Base-by-base conservation (phyloP, 2,329 filamentous ascomycete species). In the Apiospora kogelbergensis region DNA sequence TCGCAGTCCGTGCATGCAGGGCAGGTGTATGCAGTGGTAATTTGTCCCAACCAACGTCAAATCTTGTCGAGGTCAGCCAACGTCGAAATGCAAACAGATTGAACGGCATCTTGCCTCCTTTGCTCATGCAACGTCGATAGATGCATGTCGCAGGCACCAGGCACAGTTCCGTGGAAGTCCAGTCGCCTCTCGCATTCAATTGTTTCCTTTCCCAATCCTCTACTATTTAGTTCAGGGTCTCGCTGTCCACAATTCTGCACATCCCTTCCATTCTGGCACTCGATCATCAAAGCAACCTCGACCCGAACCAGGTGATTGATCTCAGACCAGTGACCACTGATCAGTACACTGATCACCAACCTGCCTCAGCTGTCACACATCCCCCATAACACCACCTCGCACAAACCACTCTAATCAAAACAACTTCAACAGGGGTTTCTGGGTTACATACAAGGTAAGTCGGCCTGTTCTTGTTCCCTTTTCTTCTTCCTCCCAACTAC, bases 331-430 rank as follows among this genome's bases (percentile, higher is more conserved):
- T 33, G 26, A 57, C 48, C 53, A 60, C 53, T 37, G 53, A 37
- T 37, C 53, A 60, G 7, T 30, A 37, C 53, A 60, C 53, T 37
- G 53, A 37, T 37, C 53, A 60, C 17, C 53, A 37, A 60, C 7
- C 53, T n/a, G 53, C 17, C 53, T 37, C 30, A 37, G 30, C 53
- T 60, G 53, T 37, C 53, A 60, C 53, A 60, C 53, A 60, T 26
- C 30, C 48, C 48, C 53, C 53, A 60, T 60, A 60, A 37, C 30
- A 33, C 37, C 30, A 2, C 30, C 53, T 33, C 26, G 53, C 53
- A 60, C 53, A 60, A 60, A 11, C 53, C 53, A 60, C 53, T 60
- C 53, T 60, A 60, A 60, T 60, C 30, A 60, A 60, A 60, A 60
- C 53, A 60, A 60, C 6, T 20, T 22, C 53, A 22, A 60, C 53